Base-by-base conservation (phyloP, 345 rosid species). In the Lumnitzera racemosa region DNA sequence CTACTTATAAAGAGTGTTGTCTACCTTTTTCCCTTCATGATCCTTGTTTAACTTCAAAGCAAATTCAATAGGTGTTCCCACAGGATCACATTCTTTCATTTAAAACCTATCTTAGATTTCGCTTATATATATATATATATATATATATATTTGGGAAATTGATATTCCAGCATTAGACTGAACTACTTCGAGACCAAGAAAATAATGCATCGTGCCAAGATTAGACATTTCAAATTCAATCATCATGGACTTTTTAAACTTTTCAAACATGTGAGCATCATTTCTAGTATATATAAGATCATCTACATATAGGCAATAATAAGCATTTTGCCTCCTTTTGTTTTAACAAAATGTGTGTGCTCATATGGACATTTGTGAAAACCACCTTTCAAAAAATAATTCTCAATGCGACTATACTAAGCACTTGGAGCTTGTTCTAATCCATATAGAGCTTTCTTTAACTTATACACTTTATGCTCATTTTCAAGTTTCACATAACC, bases 371-470 rank as follows among this genome's bases (percentile, higher is more conserved):
- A 52, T 24, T 54, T 53, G 10, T 3, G 3, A 53, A 53, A 53
- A 12, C 46, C 14, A 2, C 2, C 23, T 13, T 24, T n/a, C 5
- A 29, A n/a, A 25, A 24, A 3, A 9, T 59, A 23, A 6, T 10
- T 17, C 10, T 59, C 62, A 13, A 59, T 59, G 3, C n/a, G 4
- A n/a, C 15, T 59, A 24, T 48, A 47, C 53, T 53, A 47, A 3
- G 53, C 62, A 16, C 20, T 1, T 7, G 41, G 56, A 14, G 64
- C 54, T 57, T 57, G 17, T 13, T 57, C 23, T 9, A 65, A 15
- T 13, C 51, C 46, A n/a, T 65, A 65, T 12, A 65, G 48, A 51
- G 47, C 41, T 15, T 51, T 65, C 5, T 51, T 49, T 14, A 57
- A 49, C 27, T 13, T 49, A 36, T 48, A 64, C 5, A 64, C 61